These are phyloP conservation scores for Cadophora malorum DNA, from an alignment of 2,329 filamentous ascomycete genomes.

Conservation along the genomic window DNA sequence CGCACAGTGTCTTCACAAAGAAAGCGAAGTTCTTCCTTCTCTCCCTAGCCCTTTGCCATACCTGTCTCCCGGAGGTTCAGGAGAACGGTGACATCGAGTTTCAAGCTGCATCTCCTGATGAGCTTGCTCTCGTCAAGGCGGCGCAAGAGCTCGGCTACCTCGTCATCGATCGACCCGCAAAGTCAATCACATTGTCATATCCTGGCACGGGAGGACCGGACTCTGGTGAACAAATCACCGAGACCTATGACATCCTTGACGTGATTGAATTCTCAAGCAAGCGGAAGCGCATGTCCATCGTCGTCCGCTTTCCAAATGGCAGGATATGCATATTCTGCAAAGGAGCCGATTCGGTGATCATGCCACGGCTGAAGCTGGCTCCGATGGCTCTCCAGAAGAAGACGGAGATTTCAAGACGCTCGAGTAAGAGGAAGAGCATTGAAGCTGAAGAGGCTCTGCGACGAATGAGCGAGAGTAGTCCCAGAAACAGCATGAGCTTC, in stretches of 20 bases:
- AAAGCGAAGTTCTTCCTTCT: conserved; percentile 85
- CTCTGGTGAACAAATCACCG: conserved; percentile 44
- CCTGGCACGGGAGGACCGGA: conserved; percentile 34
- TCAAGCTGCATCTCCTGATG: conserved; percentile 89
- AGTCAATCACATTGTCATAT: conserved; percentile 63
- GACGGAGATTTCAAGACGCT: conserved; percentile 57
- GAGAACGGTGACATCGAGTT: conserved; percentile 76
- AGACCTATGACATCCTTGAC: conserved; percentile 81
- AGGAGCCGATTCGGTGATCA: conserved; percentile 84
- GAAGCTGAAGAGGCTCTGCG: conserved; percentile 63
- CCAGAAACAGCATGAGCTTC: conserved; percentile 40
- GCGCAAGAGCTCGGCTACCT: conserved; percentile 86
- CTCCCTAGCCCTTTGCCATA: conserved; percentile 86
- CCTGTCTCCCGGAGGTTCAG: conserved; percentile 79
- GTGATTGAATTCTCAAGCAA: conserved; percentile 91
- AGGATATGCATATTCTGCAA: conserved; percentile 87
- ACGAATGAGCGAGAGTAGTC: conserved; percentile 56
- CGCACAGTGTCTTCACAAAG: conserved; percentile 76
- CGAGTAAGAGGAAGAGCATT: conserved; percentile 64
- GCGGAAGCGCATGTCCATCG: conserved; percentile 88
- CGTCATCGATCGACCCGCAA: conserved; percentile 75
- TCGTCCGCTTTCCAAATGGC: conserved; percentile 83
- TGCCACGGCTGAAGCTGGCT: conserved; percentile 77
- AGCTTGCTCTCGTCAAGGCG: conserved; percentile 83
- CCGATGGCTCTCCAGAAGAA: conserved; percentile 80